Percentiles rank a stretch among this genome's conserved stretches.
Evolutionary conservation across 2,329 filamentous ascomycete species (phyloP).

Genomic region (Trematosphaeria pertusa): DNA sequence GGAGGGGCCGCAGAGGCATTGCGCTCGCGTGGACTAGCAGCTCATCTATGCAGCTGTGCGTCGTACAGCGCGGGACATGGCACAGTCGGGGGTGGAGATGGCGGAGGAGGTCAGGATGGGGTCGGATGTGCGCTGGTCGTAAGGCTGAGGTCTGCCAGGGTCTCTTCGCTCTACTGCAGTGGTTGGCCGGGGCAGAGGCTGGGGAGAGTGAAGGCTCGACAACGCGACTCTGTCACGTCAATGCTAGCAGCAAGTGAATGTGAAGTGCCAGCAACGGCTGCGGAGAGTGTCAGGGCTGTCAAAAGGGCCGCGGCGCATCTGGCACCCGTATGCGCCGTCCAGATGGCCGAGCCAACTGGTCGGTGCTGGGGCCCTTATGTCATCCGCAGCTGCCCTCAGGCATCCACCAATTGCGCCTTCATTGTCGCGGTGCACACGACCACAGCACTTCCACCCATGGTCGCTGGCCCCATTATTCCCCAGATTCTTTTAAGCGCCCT

Average conservation of each 20-base stretch:
- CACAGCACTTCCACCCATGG: background rate
- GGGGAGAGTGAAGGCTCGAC: background rate
- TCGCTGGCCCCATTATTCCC: too few species aligned
- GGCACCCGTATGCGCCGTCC: background rate
- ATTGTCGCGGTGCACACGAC: background rate
- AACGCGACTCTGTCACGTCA: background rate
- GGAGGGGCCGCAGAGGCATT: constrained; percentile 50
- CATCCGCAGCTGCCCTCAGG: background rate
- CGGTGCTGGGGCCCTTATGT: background rate
- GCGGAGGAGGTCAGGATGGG: constrained; percentile 14
- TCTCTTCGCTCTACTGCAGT: constrained; percentile 3
- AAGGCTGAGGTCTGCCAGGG: constrained; percentile 25
- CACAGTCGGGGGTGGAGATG: constrained; percentile 27
- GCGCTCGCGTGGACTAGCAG: constrained; percentile 39
- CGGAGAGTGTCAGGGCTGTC: too few species aligned
- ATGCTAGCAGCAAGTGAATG: background rate
- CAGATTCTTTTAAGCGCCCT: too few species aligned
- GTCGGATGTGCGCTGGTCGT: constrained; percentile 14
- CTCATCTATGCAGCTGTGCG: constrained; percentile 43
- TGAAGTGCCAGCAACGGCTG: background rate
- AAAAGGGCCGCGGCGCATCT: background rate
- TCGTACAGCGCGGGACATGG: constrained; percentile 42
- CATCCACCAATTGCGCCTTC: background rate
- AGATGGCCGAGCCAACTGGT: background rate
- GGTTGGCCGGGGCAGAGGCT: background rate